phyloP scores from a whole-genome alignment of 1,284 basidiomycete genomes.

The Anthracocystis walkeri region DNA sequence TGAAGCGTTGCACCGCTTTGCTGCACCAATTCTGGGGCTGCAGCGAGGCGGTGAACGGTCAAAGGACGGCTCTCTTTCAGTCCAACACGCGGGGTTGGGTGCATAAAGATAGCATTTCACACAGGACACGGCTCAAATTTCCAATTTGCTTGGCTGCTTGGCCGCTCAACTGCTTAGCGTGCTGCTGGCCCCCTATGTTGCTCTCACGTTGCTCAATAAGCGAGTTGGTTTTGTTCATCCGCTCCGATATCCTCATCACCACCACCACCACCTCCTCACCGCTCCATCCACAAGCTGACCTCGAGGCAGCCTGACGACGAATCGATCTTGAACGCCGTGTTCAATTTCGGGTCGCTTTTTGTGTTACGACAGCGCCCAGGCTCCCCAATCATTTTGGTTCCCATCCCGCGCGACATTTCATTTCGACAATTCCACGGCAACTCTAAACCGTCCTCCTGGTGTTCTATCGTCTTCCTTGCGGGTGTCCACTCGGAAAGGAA shows the following conservation, averaged over 20 bases:
- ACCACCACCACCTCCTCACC: constrained; percentile 6
- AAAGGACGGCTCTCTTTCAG: no score
- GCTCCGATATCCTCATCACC: no score
- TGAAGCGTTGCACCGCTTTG: constrained; percentile 1
- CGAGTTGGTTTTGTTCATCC: background rate
- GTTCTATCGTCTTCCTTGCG: background rate
- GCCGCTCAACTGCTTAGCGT: no score
- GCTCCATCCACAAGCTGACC: background rate
- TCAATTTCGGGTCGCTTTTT: background rate
- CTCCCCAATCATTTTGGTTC: background rate
- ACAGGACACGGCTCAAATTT: background rate
- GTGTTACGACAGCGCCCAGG: background rate
- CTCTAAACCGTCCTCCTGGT: background rate
- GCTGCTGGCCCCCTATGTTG: no score
- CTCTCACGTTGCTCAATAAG: constrained; percentile 2
- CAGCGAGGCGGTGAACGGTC: background rate
- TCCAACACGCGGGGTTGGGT: background rate
- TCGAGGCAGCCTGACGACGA: background rate
- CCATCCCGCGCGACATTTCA: constrained; percentile 36
- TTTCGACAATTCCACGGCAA: constrained; percentile 6
- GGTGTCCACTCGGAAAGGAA: background rate
- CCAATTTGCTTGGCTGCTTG: constrained; percentile 2
- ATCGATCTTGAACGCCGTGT: background rate
- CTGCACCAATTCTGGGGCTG: background rate
- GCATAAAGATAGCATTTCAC: background rate